Base-by-base conservation (phyloP, 2,329 filamentous ascomycete species). In the Chaetomium strumarium region DNA sequence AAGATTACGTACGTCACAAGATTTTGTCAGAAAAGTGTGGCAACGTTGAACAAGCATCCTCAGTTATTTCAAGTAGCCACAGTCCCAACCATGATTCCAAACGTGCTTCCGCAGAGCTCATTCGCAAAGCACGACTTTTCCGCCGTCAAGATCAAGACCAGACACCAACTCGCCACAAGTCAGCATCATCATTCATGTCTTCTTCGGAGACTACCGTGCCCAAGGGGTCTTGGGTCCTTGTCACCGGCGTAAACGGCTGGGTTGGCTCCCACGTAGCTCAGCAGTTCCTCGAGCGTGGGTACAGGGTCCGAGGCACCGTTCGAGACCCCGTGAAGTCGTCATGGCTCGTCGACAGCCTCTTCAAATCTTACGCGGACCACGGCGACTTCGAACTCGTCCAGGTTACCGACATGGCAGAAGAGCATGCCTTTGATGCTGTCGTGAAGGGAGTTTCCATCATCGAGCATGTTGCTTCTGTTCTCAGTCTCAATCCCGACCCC, bases 391-490 rank as follows among this genome's bases (percentile, higher is more conserved):
- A 34, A 14, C 33, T 34, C 33, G 14, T 34, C 33, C 14, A 4
- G 33, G 33, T 34, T 34, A 11, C 33, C 14, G 33, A 34, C 14
- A 11, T 34, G 11, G 33, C 11, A 12, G 33, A 11, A 11, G 33
- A 34, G 3, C 10, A 14, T 11, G 33, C 33, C 33, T 34, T 12
- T 14, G 33, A 34, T 34, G 33, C 4, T 11, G 33, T 10, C 33
- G 33, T 34, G 5, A 34, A 34, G 14, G 33, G 33, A 4, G 33
- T 34, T 10, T 51, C 63, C 1, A 69, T 65, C 1, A 55, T 76
- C 46, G 62, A 67, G 0, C 72, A 76, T 56, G 64, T 67, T 0
- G 74, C 72, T 1, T 68, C 67, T 13, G 59, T 67, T 24, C 57
- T 68, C 43, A 64, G 56, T 1, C 61, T 73, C 16, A 58, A 60